Evolutionary conservation across 768 basidiomycete genomes (phyloP), one percentile per base, ranked within the genome.

Genomic region (Pleurotus tuber-regium): DNA sequence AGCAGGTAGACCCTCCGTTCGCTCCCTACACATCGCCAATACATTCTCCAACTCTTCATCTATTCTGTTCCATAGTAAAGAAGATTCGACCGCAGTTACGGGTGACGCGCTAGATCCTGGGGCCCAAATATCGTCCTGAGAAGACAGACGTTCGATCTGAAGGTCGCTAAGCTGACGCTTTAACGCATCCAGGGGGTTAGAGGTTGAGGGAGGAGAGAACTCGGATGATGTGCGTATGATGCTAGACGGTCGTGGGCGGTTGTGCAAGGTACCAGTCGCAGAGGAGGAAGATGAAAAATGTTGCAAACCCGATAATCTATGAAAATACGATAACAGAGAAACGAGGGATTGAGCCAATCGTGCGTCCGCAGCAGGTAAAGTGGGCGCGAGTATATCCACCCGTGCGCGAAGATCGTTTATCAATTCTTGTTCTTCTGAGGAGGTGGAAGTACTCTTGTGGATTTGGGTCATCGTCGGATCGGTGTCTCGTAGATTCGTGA

Each of bases 41-140:
- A 93, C 80, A 12, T 68, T 70, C 57, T 91, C 91, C 2, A 92
- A 76, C 43, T 91, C 80, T 44, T 81, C 75, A 57, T 91, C 89
- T 25, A 93, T 83, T 28, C 78, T 74, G 2, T 79, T 70, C 90
- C 91, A 94, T 0, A 94, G 69, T 10, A 91, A 71, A 0, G 86
- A 76, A 1, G 75, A 68, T 60, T 87, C 83, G 1, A 87, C 80
- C 8, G 63, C 73, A 29, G 75, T 69, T 10, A 72, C 71, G 2
- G 82, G 82, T 18, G 77, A 70, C 19, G 70, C 61, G 25, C 65
- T 70, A 31, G 46, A 48, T 14, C 16, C 23, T 5, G 68, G 66
- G 4, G 67, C 57, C 8, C 72, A 59, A 12, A 67, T 54, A 4
- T 66, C 69, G 14, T 70, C 63, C 40, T 73, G 74, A 3, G 71